Conservation (phyloP, 306 rosid genomes). For the Astragalus membranaceus region DNA sequence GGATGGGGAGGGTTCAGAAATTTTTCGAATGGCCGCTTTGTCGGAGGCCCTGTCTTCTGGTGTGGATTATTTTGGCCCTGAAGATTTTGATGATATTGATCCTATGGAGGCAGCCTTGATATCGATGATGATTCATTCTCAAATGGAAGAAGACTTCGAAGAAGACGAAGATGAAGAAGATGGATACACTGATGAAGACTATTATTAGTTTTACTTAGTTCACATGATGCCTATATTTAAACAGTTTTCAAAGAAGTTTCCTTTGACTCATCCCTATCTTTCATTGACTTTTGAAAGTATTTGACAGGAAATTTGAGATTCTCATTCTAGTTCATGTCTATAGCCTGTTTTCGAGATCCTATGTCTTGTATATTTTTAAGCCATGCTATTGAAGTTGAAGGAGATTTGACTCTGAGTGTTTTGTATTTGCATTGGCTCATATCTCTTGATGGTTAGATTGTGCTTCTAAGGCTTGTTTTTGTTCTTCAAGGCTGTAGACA, state of each 20-base stretch:
- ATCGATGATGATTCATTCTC: slow-evolving; percentile 34
- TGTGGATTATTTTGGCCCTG: slow-evolving; percentile 21
- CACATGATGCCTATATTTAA: not conserved
- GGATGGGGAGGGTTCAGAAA: not conserved
- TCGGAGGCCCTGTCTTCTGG: slow-evolving; percentile 24
- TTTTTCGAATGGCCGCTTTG: slow-evolving; percentile 24
- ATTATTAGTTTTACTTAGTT: slow-evolving; percentile 17
- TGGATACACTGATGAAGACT: slow-evolving; percentile 3
- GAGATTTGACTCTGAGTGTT: slow-evolving; percentile 15
- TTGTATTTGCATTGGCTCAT: not conserved
- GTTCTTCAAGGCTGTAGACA: not conserved
- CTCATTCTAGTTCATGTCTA: not conserved
- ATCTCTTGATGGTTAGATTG: not conserved
- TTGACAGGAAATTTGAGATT: not conserved
- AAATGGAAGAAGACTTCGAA: slow-evolving; percentile 12
- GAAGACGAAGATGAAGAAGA: not conserved
- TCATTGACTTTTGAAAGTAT: not conserved
- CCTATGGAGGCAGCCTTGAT: slow-evolving; percentile 31
- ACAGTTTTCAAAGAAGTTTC: slow-evolving; percentile 3
- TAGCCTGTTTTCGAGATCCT: not conserved
- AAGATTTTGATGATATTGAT: slow-evolving; percentile 19
- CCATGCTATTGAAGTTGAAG: not conserved
- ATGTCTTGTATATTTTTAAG: slow-evolving; percentile 9
- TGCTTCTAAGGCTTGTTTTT: not conserved
- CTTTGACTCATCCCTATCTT: not conserved